Evolutionary conservation across 345 rosid species (phyloP).

Genomic region (Euphorbia lathyris): DNA sequence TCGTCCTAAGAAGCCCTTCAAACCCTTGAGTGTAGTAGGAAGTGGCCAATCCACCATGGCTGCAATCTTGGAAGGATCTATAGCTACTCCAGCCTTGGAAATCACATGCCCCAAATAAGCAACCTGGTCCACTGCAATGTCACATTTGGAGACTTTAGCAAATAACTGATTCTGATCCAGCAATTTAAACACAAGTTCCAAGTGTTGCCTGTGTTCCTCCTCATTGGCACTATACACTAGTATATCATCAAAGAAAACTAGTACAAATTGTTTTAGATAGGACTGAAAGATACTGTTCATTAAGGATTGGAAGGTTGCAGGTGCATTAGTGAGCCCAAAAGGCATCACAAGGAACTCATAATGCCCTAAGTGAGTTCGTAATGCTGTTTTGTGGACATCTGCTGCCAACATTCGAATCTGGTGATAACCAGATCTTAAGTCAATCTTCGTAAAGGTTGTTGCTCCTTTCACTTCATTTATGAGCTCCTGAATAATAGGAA

Average conservation of each 20-base stretch:
- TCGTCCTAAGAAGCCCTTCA: background rate
- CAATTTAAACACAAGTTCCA: background rate
- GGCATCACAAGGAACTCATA: background rate
- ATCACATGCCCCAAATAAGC: background rate
- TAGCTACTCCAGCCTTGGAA: background rate
- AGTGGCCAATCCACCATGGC: background rate
- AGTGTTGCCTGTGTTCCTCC: background rate
- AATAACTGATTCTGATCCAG: background rate
- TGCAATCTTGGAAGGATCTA: background rate
- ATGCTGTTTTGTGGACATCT: background rate
- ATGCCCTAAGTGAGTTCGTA: background rate
- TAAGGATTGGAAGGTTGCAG: background rate
- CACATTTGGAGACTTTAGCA: background rate
- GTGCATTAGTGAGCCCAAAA: background rate
- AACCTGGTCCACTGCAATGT: background rate
- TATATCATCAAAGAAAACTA: background rate
- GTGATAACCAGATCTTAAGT: background rate
- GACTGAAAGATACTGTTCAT: background rate
- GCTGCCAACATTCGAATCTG: background rate
- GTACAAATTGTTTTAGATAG: background rate
- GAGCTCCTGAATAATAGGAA: background rate
- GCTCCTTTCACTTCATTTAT: background rate
- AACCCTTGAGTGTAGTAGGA: background rate
- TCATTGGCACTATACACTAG: background rate
- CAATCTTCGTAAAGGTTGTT: background rate